Evolutionary conservation across 805 yeast genomes (phyloP).

Genomic region (Saturnispora gosingensis): DNA sequence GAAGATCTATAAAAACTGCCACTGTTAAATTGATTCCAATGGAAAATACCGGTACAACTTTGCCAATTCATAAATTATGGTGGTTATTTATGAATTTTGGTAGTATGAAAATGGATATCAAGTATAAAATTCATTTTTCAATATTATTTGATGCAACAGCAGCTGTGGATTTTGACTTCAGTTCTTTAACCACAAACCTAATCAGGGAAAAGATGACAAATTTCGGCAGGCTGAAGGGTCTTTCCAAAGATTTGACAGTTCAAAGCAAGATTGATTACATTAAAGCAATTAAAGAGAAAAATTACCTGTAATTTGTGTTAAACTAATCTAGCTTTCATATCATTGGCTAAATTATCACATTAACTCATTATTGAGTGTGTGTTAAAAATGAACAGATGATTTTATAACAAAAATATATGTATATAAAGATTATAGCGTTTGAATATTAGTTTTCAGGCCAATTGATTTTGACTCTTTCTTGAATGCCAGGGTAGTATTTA

Average conservation of each 20-base stretch:
- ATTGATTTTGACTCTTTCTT: slow-evolving; percentile 22
- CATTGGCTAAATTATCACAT: background rate
- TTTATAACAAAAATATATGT: background rate
- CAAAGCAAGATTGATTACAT: slow-evolving; percentile 37
- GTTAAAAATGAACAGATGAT: background rate
- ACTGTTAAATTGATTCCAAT: slow-evolving; percentile 30
- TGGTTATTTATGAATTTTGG: slow-evolving; percentile 13
- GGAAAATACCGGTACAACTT: slow-evolving; percentile 28
- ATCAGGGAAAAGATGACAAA: slow-evolving; percentile 27
- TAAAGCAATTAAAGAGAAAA: slow-evolving; percentile 8
- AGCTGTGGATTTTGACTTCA: background rate
- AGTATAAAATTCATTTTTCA: slow-evolving; percentile 19
- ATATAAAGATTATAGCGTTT: background rate
- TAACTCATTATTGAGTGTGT: background rate
- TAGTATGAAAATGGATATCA: slow-evolving; percentile 11
- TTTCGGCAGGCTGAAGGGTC: slow-evolving; percentile 40
- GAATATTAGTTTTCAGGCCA: slow-evolving; percentile 17
- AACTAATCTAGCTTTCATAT: background rate
- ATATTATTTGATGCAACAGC: background rate
- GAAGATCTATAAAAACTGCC: slow-evolving; percentile 28
- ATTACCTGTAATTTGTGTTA: background rate
- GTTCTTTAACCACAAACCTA: slow-evolving; percentile 5
- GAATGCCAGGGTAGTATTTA: slow-evolving; percentile 25
- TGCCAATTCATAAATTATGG: slow-evolving; percentile 16
- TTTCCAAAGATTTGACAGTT: slow-evolving; percentile 36